Base-by-base conservation (phyloP, 345 rosid genomes). In the Lumnitzera littorea region DNA sequence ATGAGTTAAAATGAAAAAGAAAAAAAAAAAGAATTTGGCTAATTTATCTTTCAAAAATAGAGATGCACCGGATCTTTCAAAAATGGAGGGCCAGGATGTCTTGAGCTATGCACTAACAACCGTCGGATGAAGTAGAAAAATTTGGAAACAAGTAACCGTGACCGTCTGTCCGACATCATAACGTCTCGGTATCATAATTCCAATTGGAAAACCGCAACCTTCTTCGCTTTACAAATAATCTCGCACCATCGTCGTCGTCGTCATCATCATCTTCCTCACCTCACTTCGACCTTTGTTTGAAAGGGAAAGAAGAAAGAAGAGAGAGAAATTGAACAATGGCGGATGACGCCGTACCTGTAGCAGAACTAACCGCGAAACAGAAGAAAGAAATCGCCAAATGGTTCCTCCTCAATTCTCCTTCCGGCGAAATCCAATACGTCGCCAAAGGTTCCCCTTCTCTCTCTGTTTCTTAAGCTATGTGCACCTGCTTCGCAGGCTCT, bases 371-470 rank as follows among this genome's bases (percentile, higher is more conserved):
- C 78, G 67, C 69, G 60, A 74, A 83, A 48, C 97, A 88, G 68
- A 94, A 86, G 84, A 88, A 77, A 74, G 97, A 94, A 74, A 94
- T 94, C 81, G 96, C 99, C 8, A 94, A 86, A 75, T 94, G 99
- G 99, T 91, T 94, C 80, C 87, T 94, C 62, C 91, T 91, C 76
- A 86, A 94, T 72, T 70, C 99, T 58, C 97, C 99, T 46, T 81
- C 85, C 50, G 99, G 97, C 7, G 99, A 94, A 88, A 94, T 94
- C 87, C 88, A 88, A 76, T 94, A 80, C 82, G 81, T 91, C 29
- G 95, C 91, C 55, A 90, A 90, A 86, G 99, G 99, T 90, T 48
- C 49, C 36, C 31, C 31, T 27, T 27, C 5, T 41, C 58, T 36
- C 59, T 51, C 13, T 15, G 6, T 2, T 11, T 17, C 9, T 27